A percentile compares a stretch with the other conserved stretches of the same genome.
Evolutionary conservation across 257 asterid species (phyloP).

Genomic region (Ilex asprella): DNA sequence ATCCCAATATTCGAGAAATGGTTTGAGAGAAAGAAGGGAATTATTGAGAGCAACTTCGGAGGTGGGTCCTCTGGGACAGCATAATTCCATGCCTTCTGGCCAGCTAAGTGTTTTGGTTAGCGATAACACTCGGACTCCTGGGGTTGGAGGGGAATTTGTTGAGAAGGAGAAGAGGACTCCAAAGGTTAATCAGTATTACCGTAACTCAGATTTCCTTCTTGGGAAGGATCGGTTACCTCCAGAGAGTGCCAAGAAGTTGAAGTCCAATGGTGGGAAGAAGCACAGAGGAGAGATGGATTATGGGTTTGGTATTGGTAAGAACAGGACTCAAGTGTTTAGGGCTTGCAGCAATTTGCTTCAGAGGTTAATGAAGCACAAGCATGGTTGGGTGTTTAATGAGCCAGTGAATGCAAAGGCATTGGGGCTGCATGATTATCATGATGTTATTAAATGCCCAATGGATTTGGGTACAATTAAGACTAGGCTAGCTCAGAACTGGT

Average conservation of each 20-base stretch:
- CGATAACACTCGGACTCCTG: slow-evolving; percentile 25
- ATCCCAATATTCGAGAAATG: slow-evolving; percentile 27
- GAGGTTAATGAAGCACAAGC: slow-evolving; percentile 82
- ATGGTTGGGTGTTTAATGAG: slow-evolving; percentile 80
- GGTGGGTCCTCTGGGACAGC: slow-evolving; percentile 24
- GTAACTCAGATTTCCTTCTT: slow-evolving; percentile 81
- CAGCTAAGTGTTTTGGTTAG: slow-evolving; percentile 60
- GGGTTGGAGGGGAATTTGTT: slow-evolving; percentile 27
- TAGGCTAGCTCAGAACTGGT: slow-evolving; percentile 53
- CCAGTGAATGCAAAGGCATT: slow-evolving; percentile 70
- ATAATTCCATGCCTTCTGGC: slow-evolving; percentile 32
- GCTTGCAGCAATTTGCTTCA: slow-evolving; percentile 68
- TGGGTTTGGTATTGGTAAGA: slow-evolving; percentile 46
- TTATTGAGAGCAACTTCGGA: slow-evolving; percentile 31
- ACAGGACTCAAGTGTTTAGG: slow-evolving; percentile 42
- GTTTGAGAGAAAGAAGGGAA: slow-evolving; percentile 29
- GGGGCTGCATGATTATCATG: slow-evolving; percentile 72
- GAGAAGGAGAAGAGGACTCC: slow-evolving; percentile 96
- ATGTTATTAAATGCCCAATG: slow-evolving; percentile 76
- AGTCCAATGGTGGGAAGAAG: slow-evolving; percentile 56
- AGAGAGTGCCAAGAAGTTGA: slow-evolving; percentile 63
- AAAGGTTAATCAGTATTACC: slow-evolving; percentile 77
- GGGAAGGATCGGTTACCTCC: slow-evolving; percentile 88
- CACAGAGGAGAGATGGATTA: slow-evolving; percentile 25
- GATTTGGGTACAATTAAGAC: slow-evolving; percentile 83